phyloP scores from a whole-genome alignment of 306 rosid genomes.

The Sicyos edulis region DNA sequence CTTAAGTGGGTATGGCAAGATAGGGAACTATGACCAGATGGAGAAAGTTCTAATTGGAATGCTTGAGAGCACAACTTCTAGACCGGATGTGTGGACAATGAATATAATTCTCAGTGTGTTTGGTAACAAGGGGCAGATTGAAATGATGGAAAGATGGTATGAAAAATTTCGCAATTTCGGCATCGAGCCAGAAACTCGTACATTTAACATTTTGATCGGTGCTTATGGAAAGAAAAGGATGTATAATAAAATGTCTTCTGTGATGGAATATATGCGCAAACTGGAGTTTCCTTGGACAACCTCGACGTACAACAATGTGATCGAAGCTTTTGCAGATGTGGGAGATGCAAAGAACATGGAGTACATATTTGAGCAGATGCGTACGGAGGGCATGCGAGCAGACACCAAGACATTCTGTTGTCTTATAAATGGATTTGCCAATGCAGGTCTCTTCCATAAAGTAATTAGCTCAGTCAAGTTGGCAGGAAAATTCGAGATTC shows the following conservation, averaged over 20 bases:
- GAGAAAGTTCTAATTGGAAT: constrained; percentile 74
- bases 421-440: constrained; percentile 87
- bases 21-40: constrained; percentile 81
- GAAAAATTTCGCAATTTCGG: constrained; percentile 87
- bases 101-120: constrained; percentile 79
- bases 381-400: constrained; percentile 84
- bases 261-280: constrained; percentile 98
- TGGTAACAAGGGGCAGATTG: constrained; percentile 81
- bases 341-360: constrained; percentile 94
- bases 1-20: constrained; percentile 86
- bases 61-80: constrained; percentile 71
- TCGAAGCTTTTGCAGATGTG: constrained; percentile 81
- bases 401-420: constrained; percentile 94
- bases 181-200: constrained; percentile 91
- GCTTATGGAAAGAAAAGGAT: constrained; percentile 86
- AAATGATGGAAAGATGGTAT: constrained; percentile 93
- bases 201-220: constrained; percentile 81
- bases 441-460: constrained; percentile 93
- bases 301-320: constrained; percentile 86
- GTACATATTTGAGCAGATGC: constrained; percentile 91
- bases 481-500: constrained; percentile 77
- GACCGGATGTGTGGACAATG: constrained; percentile 98
- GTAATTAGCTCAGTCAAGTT: constrained; percentile 65
- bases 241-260: constrained; percentile 95
- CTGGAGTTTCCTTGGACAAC: constrained; percentile 96